These are phyloP conservation scores for Pseudoscleropodium purum DNA, from an alignment of 225 moss, liverwort and hornwort genomes.

Conservation along the genomic window DNA sequence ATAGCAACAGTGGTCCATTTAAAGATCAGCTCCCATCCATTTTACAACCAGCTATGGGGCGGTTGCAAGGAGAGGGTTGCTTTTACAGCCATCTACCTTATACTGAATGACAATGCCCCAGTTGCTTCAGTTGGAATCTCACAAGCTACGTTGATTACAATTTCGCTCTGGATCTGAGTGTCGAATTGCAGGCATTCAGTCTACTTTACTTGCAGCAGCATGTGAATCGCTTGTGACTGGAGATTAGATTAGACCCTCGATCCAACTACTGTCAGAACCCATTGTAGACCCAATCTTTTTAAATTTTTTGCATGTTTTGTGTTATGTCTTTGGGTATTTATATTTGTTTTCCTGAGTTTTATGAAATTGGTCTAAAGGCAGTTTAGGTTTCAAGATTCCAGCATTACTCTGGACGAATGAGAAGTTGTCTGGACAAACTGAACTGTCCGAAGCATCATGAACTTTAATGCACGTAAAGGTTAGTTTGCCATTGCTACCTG, in stretches of 20 bases:
- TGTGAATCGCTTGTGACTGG: neutral
- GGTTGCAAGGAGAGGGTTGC: no score
- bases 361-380: neutral
- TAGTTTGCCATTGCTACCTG: no score
- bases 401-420: neutral
- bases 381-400: neutral
- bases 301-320: neutral
- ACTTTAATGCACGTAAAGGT: no score
- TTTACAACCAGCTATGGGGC: no score
- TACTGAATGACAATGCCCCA: neutral
- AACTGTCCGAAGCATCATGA: no score
- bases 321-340: no score
- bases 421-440: neutral
- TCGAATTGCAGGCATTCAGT: neutral
- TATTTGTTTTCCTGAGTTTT: neutral
- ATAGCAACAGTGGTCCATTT: no score
- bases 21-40: no score
- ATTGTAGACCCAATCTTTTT: neutral
- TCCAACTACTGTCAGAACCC: no score
- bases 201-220: neutral
- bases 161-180: no score
- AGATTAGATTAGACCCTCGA: neutral
- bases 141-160: neutral
- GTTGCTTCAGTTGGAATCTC: neutral
- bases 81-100: no score